Base-by-base conservation (phyloP, 306 rosid species). In the Betula pendula region DNA sequence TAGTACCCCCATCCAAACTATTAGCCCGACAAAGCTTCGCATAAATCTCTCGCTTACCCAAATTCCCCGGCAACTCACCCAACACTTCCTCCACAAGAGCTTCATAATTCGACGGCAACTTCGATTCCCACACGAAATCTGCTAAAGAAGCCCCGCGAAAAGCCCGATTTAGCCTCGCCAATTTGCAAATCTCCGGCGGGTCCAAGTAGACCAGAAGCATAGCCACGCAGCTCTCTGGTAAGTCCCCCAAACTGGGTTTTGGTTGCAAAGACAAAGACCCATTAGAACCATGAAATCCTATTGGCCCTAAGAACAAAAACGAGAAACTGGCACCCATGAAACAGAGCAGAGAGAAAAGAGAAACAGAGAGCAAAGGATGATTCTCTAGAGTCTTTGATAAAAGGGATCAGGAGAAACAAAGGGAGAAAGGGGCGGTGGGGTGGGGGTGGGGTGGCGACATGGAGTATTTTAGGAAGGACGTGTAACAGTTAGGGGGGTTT, bases 91-190 rank as follows among this genome's bases (percentile, higher is more conserved):
- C 73, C 3, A 84, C 31, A 44, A 95, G 84, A 62, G 58, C 25
- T 24, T 75, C 25, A 74, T 84, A 92, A 84, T 95, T 95, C 2
- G 87, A 38, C 0, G 98, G 99, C 16, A 95, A 81, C 73, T 95
- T 95, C 14, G 97, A 89, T 43, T 95, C 97, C 99, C 98, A 95
- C 31, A 95, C 90, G 52, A 88, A 92, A 87, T 95, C 97, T 0
- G 99, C 96, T 84, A 83, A 82, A 2, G 99, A 89, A 67, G 97
- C 98, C 0, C 85, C 89, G 1, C 92, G 97, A 53, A 95, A 95
- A 20, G 97, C 86, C 74, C 94, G 92, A 66, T 88, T 95, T 72
- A 95, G 62, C 50, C 75, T 63, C 11, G 96, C 94, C 66, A 95
- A 79, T 51, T 78, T 82, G 72, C 98, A 92, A 77, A 95, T 92